Base-by-base conservation (phyloP, 2,329 filamentous ascomycete genomes). In the Clonostachys solani region DNA sequence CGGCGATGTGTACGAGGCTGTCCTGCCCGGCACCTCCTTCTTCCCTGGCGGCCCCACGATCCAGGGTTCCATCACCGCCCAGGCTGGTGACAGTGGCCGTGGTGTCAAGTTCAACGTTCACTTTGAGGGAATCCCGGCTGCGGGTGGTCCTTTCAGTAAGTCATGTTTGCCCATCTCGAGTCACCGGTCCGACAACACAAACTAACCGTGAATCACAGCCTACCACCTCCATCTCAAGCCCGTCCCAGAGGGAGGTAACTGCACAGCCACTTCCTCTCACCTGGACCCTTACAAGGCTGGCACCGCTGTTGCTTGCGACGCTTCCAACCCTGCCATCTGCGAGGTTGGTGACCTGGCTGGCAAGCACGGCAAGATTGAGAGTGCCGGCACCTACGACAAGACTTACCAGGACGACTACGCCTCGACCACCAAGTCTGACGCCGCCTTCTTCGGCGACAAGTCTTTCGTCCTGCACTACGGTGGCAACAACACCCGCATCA, bases 321-420 rank as follows among this genome's bases (percentile, higher is more conserved):
- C 67, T 12, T 55, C 61, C 10, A 60, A 68, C 7, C 84, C 84
- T 8, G 65, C 78, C 51, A 83, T 80, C 10, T 94, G 88, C 70
- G 81, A 92, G 66, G 80, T 88, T 12, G 88, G 89, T 53, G 88
- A 92, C 62, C 72, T 91, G 47, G 79, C 80, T 56, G 88, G 88
- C 60, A 92, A 92, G 70, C 72, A 86, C 57, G 86, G 86, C 51
- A 73, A 74, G 50, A 77, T 87, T 57, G 71, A 64, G 23, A 29
- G 23, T 29, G 62, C 65, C 29, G 73, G 75, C 52, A 68, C 74
- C 12, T 83, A 75, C 59, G 59, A 61, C 29, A 65, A 62, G 47
- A 68, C 65, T 43, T 86, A 80, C 66, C 59, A 64, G 49, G 84
- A 88, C 58, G 61, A 66, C 18, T 87, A 74, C 58, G 67, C 75